These are phyloP conservation scores for Zymoseptoria crescenta DNA, from an alignment of 2,329 filamentous ascomycete genomes.

Conservation along the genomic window DNA sequence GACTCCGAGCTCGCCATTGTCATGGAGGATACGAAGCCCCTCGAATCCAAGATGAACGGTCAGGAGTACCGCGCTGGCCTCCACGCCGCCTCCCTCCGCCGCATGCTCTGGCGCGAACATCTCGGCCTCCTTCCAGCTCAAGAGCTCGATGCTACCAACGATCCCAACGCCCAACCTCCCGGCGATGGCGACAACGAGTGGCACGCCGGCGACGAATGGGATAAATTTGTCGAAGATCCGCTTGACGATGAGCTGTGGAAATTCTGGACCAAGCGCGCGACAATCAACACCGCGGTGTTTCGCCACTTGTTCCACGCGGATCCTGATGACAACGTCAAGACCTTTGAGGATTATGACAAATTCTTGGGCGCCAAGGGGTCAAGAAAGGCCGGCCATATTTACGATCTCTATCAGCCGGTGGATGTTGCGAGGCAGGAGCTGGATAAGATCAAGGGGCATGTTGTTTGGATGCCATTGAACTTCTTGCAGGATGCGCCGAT, in stretches of 20 bases:
- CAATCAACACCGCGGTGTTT: conserved; percentile 66
- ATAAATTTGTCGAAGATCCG: conserved; percentile 53
- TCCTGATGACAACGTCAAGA: conserved; percentile 82
- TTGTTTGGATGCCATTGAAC: conserved; percentile 92
- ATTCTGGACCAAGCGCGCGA: conserved; percentile 62
- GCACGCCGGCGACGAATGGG: conserved; percentile 59
- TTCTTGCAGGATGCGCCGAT: conserved; percentile 79
- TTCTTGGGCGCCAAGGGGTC: conserved; percentile 57
- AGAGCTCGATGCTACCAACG: conserved; percentile 54
- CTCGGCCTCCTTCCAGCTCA: conserved; percentile 74
- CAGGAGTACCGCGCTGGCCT: conserved; percentile 68
- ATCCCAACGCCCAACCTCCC: conserved; percentile 71
- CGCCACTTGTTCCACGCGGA: conserved; percentile 79
- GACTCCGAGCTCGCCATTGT: conserved; percentile 88
- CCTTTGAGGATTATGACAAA: conserved; percentile 78
- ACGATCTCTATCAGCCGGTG: conserved; percentile 66
- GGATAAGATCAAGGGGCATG: conserved; percentile 68
- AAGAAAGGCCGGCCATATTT: conserved; percentile 74
- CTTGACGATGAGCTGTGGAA: conserved; percentile 51
- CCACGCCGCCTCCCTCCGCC: conserved; percentile 71
- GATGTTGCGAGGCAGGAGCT: conserved; percentile 68
- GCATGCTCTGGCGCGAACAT: conserved; percentile 85
- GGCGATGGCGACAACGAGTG: conserved; percentile 63
- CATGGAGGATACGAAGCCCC: conserved; percentile 69
- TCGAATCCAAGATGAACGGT: conserved; percentile 72